Evolutionary conservation across 2,329 filamentous ascomycete species (phyloP).

Genomic region (Trichothecium roseum): DNA sequence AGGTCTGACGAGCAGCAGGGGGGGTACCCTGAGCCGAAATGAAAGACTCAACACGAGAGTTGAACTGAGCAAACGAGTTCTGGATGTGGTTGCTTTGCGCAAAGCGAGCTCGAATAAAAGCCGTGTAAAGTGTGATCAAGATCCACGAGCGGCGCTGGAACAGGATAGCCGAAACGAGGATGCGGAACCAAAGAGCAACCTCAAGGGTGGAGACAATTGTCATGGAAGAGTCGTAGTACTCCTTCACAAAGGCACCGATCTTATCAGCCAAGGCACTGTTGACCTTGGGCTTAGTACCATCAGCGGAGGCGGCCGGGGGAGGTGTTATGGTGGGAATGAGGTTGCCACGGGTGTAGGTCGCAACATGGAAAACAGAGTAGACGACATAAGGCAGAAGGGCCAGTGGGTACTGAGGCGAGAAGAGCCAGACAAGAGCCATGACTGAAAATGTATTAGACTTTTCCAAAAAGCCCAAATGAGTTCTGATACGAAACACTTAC

Average conservation of each 20-base stretch:
- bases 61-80: conserved; percentile 61
- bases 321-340: conserved; percentile 80
- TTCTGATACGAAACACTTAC: conserved; percentile 42
- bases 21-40: conserved; percentile 81
- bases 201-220: conserved; percentile 82
- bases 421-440: conserved; percentile 93
- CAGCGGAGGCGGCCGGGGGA: conserved; percentile 41
- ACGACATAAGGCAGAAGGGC: conserved; percentile 90
- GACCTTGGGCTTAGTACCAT: conserved; percentile 36
- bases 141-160: conserved; percentile 92
- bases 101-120: conserved; percentile 85
- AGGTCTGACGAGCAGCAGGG: conserved; percentile 66
- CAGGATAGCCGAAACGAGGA: conserved; percentile 69
- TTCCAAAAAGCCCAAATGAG: neutral
- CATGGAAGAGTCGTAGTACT: conserved; percentile 97
- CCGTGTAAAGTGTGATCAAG: conserved; percentile 73
- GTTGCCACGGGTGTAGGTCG: conserved; percentile 90
- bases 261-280: conserved; percentile 60
- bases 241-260: conserved; percentile 91
- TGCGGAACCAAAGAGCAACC: conserved; percentile 75
- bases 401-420: conserved; percentile 77
- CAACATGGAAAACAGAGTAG: conserved; percentile 97
- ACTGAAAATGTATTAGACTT: conserved; percentile 36
- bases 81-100: conserved; percentile 91
- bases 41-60: conserved; percentile 67